A percentile compares a stretch with the other conserved stretches of the same genome.
Evolutionary conservation across 306 rosid genomes (phyloP).

Genomic region (Acacia acuminata): DNA sequence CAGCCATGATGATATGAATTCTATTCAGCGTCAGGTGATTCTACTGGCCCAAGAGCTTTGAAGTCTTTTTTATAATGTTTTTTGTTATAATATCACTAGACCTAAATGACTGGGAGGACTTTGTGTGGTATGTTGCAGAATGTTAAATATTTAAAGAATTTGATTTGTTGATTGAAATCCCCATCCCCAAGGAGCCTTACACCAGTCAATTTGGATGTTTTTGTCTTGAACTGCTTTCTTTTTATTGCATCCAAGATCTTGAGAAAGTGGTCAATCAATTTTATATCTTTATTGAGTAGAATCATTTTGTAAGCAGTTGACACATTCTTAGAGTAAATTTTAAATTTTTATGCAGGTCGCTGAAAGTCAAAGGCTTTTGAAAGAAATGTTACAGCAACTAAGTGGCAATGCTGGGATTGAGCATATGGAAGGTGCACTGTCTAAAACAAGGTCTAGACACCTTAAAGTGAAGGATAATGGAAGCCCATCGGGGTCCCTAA

Average conservation of each 20-base stretch:
- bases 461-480: slow-evolving; percentile 53
- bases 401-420: slow-evolving; percentile 90
- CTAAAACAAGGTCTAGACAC: slow-evolving; percentile 81
- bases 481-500: slow-evolving; percentile 46
- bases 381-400: slow-evolving; percentile 81
- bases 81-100: not conserved
- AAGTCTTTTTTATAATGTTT: slow-evolving; percentile 14
- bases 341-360: slow-evolving; percentile 53
- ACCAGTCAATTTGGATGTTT: slow-evolving; percentile 16
- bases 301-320: not conserved
- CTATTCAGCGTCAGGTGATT: slow-evolving; percentile 84
- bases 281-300: not conserved
- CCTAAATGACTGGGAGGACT: slow-evolving; percentile 15
- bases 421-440: slow-evolving; percentile 80
- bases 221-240: slow-evolving; percentile 18
- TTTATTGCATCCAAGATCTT: slow-evolving; percentile 22
- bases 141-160: not conserved
- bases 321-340: not conserved
- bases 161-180: not conserved
- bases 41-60: slow-evolving; percentile 10
- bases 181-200: not conserved
- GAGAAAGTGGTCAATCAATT: not conserved
- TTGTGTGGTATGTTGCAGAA: not conserved
- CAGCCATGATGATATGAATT: slow-evolving; percentile 92
- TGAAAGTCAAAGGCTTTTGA: slow-evolving; percentile 75